Percentiles rank a stretch among this genome's conserved stretches.
Evolutionary conservation across 164 flowering plant species (phyloP).

Genomic region (Magnolia kwangsiensis): DNA sequence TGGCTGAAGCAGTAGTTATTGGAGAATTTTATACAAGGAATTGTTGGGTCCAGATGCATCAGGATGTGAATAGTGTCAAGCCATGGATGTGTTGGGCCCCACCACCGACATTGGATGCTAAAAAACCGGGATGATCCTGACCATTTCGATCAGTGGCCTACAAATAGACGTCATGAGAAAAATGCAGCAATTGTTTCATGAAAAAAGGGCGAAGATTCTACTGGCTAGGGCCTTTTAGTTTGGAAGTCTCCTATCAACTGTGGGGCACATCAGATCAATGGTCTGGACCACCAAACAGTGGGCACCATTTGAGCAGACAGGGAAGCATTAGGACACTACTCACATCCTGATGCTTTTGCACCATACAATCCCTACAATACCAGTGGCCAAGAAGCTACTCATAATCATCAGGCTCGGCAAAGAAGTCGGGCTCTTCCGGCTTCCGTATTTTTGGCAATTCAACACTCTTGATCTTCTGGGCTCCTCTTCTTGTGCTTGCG

Average conservation of each 20-base stretch:
- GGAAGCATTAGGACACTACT: too few species aligned
- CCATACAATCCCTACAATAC: not conserved
- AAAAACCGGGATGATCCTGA: not conserved
- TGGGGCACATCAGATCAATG: not conserved
- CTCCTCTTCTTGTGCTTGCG: slow-evolving; percentile 77
- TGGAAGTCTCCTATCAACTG: too few species aligned
- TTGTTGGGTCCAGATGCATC: not conserved
- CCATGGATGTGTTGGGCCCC: not conserved
- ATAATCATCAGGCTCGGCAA: slow-evolving; percentile 55
- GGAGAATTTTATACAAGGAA: not conserved
- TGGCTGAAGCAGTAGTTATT: not conserved
- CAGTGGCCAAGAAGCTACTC: slow-evolving; percentile 4
- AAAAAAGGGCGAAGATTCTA: not conserved
- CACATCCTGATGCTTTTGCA: not conserved
- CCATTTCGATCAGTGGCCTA: not conserved
- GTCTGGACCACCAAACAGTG: not conserved
- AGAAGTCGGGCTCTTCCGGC: slow-evolving; percentile 96
- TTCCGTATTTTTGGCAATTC: slow-evolving; percentile 63
- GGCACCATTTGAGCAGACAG: not conserved
- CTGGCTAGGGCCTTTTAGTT: not conserved
- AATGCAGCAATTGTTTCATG: not conserved
- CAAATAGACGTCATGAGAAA: too few species aligned
- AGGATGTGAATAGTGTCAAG: not conserved
- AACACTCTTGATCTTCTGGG: slow-evolving; percentile 51
- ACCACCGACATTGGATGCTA: not conserved